These are phyloP conservation scores for Brassica cretica DNA, from an alignment of 345 rosid species.

Conservation along the genomic window DNA sequence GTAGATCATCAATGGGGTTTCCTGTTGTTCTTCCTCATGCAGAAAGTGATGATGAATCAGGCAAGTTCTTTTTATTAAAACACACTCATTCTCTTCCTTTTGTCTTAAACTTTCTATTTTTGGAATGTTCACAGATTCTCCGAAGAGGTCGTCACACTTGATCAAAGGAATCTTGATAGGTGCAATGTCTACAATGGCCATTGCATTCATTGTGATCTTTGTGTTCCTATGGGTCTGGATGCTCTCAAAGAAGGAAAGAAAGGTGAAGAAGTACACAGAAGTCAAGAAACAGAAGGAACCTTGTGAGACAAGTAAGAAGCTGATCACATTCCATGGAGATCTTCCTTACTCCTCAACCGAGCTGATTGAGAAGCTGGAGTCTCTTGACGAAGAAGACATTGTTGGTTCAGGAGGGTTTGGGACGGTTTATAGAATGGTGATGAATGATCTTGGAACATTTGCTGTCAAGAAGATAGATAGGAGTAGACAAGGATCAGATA, in stretches of 20 bases:
- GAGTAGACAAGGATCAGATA: constrained; percentile 84
- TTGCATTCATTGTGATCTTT: constrained; percentile 62
- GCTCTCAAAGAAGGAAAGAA: constrained; percentile 87
- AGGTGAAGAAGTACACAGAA: constrained; percentile 82
- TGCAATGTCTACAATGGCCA: constrained; percentile 70
- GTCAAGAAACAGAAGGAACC: constrained; percentile 76
- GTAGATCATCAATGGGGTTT: constrained; percentile 89
- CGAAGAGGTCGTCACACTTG: constrained; percentile 76
- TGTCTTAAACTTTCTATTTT: constrained; percentile 3
- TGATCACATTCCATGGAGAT: constrained; percentile 95
- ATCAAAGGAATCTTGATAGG: constrained; percentile 89
- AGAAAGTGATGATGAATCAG: constrained; percentile 76
- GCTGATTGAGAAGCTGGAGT: constrained; percentile 87
- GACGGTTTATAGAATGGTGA: constrained; percentile 93
- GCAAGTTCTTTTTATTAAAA: constrained; percentile 15
- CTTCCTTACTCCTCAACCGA: constrained; percentile 85
- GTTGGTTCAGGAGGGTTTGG: constrained; percentile 98
- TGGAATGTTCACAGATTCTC: constrained; percentile 17
- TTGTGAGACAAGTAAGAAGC: constrained; percentile 70
- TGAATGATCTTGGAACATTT: constrained; percentile 96
- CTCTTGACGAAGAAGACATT: constrained; percentile 86
- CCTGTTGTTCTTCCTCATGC: constrained; percentile 96
- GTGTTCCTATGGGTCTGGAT: constrained; percentile 72
- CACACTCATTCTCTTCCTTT: not conserved
- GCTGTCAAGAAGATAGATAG: constrained; percentile 91